phyloP scores from a whole-genome alignment of 371 early-diverging fungal species.

The Mortierella sp. region DNA sequence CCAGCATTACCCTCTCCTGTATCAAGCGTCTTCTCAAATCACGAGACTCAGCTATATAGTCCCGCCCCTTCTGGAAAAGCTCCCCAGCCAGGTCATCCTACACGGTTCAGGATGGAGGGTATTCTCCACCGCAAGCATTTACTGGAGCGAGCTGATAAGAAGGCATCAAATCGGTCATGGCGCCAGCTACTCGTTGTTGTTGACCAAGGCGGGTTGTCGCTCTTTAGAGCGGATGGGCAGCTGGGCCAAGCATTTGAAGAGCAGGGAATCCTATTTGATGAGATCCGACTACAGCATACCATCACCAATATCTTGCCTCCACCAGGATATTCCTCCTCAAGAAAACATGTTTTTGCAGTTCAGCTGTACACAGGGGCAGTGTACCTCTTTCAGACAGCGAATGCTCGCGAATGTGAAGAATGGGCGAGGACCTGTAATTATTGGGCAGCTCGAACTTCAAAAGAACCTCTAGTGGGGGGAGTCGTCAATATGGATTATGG shows the following conservation, averaged over 20 bases:
- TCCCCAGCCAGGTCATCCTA: constrained; percentile 14
- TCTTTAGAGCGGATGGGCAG: constrained; percentile 77
- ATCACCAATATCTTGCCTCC: constrained; percentile 85
- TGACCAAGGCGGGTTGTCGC: constrained; percentile 79
- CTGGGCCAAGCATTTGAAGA: constrained; percentile 11
- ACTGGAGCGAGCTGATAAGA: constrained; percentile 79
- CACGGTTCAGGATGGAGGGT: constrained; percentile 78
- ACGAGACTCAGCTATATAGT: constrained; percentile 9
- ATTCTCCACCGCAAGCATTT: constrained; percentile 89
- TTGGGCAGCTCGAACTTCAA: constrained; percentile 91
- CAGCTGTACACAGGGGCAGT: constrained; percentile 84
- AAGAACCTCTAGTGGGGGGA: constrained; percentile 88
- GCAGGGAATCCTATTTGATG: constrained; percentile 54
- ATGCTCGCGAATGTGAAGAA: constrained; percentile 72
- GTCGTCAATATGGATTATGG: constrained; percentile 92
- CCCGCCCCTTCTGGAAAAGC: not conserved
- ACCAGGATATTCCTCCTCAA: constrained; percentile 82
- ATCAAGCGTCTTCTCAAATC: constrained; percentile 8
- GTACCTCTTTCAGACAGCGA: constrained; percentile 83
- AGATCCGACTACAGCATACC: constrained; percentile 80
- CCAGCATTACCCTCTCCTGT: constrained; percentile 18
- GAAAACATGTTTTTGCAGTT: constrained; percentile 87
- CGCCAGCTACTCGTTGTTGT: constrained; percentile 80
- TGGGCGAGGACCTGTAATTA: constrained; percentile 92
- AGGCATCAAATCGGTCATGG: constrained; percentile 90